These are phyloP conservation scores for Balakata baccata DNA, from an alignment of 345 rosid genomes.

Conservation along the genomic window DNA sequence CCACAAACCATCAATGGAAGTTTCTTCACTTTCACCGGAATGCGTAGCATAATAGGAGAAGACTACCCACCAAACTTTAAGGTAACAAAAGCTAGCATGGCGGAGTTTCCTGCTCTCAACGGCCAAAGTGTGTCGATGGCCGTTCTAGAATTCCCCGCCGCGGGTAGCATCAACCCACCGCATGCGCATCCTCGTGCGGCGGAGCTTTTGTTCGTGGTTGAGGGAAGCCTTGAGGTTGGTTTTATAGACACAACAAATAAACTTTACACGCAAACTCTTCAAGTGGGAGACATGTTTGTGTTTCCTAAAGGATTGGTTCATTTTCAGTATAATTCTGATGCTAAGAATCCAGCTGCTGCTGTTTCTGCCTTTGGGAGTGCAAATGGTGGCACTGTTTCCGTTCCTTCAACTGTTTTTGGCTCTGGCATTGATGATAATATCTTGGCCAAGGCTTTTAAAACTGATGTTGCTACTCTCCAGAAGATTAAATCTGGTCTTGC, in stretches of 20 bases:
- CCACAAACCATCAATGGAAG: constrained; percentile 4
- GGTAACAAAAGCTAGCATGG: constrained; percentile 26
- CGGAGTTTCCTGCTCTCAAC: constrained; percentile 34
- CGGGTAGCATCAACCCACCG: constrained; percentile 25
- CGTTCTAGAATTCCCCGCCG: constrained; percentile 25
- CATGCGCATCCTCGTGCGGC: constrained; percentile 40
- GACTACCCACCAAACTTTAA: constrained; percentile 14
- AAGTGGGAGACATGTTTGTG: constrained; percentile 30
- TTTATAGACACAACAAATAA: constrained; percentile 41
- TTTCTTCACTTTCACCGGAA: constrained; percentile 39
- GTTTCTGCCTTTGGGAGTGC: constrained; percentile 34
- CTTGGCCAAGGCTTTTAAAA: constrained; percentile 37
- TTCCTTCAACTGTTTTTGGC: constrained; percentile 29
- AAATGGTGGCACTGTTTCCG: constrained; percentile 26
- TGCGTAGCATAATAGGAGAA: constrained; percentile 10
- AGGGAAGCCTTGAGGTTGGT: constrained; percentile 38
- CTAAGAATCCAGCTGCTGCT: constrained; percentile 17
- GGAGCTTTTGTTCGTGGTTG: constrained; percentile 24
- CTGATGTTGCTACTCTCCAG: constrained; percentile 30
- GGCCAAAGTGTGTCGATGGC: constrained; percentile 46
- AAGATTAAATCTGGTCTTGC: neutral
- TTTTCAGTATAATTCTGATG: constrained; percentile 26
- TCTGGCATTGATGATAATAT: constrained; percentile 33
- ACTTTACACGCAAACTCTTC: constrained; percentile 34
- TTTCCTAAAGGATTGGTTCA: constrained; percentile 44